Conservation (phyloP, 2,329 filamentous ascomycete genomes). For the Penicillium occitanis region DNA sequence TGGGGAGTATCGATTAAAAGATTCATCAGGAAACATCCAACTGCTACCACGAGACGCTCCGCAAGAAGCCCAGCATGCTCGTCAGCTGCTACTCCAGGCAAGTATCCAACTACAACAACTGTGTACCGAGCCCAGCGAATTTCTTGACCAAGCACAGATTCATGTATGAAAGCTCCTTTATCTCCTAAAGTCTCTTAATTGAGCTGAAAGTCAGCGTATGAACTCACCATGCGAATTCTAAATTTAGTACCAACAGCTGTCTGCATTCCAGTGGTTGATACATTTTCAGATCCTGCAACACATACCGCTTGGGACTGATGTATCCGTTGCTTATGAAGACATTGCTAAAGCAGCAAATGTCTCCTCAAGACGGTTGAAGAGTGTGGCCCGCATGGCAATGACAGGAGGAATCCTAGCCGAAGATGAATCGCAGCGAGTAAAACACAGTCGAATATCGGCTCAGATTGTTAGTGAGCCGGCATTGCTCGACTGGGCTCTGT, state of each 20-base stretch:
- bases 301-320: background rate
- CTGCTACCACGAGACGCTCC: background rate
- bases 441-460: conserved; percentile 57
- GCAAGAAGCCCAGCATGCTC: background rate
- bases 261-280: background rate
- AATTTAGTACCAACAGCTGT: background rate
- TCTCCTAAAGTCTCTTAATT: background rate
- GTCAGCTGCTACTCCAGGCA: conserved; percentile 1
- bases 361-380: conserved; percentile 27
- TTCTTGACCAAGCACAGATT: background rate
- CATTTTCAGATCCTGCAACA: background rate
- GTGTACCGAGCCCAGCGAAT: background rate
- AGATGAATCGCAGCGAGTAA: conserved; percentile 51
- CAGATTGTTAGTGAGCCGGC: conserved; percentile 37
- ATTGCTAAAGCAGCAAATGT: conserved; percentile 25
- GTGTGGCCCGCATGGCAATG: conserved; percentile 57
- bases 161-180: background rate
- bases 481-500: conserved; percentile 54
- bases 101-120: conserved; percentile 1
- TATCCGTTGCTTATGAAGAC: background rate
- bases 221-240: background rate
- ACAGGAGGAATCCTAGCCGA: conserved; percentile 59
- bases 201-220: background rate
- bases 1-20: background rate
- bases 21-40: background rate